Percentiles rank a stretch among this genome's conserved stretches.
phyloP scores from a whole-genome alignment of 2,329 filamentous ascomycete genomes.

The Boeremia lycopersici region DNA sequence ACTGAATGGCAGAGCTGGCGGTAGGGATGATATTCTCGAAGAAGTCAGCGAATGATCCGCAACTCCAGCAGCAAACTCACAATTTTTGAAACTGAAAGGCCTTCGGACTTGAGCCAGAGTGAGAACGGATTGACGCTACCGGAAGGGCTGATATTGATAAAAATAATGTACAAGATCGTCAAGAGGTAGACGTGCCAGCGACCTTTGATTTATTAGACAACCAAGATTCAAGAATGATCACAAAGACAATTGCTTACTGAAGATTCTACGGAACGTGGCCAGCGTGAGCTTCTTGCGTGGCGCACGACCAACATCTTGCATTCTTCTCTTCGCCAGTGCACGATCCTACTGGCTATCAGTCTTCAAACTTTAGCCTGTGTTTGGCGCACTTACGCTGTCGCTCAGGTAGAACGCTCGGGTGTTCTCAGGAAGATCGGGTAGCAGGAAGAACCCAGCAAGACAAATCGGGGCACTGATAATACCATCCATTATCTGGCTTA shows the following conservation, averaged over 20 bases:
- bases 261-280: conserved; percentile 24
- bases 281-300: conserved; percentile 21
- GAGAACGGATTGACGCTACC: conserved; percentile 28
- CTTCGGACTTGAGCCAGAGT: conserved; percentile 24
- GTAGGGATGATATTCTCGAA: conserved; percentile 27
- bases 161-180: conserved; percentile 24
- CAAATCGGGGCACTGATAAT: conserved; percentile 22
- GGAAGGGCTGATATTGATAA: conserved; percentile 25
- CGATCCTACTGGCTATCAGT: conserved; percentile 13
- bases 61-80: not conserved
- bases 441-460: conserved; percentile 20
- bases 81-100: conserved; percentile 21
- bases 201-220: conserved; percentile 4
- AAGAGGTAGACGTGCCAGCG: conserved; percentile 29
- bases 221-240: fast-evolving
- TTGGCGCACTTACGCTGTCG: conserved; percentile 6
- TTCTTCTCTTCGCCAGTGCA: conserved; percentile 21
- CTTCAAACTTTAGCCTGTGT: not conserved
- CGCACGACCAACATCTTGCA: conserved; percentile 22
- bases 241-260: conserved; percentile 2
- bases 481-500: conserved; percentile 23
- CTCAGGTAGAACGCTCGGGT: conserved; percentile 20
- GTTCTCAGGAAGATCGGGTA: conserved; percentile 30
- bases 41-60: not conserved
- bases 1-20: conserved; percentile 22